Base-by-base conservation (phyloP, 257 asterid genomes). In the Nicotiana undulata region DNA sequence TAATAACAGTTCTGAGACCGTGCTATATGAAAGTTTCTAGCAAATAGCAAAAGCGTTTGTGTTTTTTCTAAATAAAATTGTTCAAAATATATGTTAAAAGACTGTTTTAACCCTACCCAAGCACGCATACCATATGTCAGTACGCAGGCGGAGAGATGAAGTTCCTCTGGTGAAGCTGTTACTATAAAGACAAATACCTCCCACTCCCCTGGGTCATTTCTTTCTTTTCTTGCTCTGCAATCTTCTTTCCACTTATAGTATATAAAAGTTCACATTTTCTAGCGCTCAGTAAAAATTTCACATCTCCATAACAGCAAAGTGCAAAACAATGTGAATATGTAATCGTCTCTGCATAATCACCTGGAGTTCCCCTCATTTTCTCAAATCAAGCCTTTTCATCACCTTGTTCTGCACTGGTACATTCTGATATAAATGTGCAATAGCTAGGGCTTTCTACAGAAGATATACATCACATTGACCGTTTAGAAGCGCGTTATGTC, bases 401-500 rank as follows among this genome's bases (percentile, higher is more conserved):
- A 3, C 78, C 9, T 72, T 10, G 3, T 72, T 72, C 22, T 46
- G 4, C 13, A 72, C 40, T 10, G 67, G 63, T 31, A 61, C 34
- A 24, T 79, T 76, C 67, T 15, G 34, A 22, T 72, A 32, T 12
- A 52, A 79, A 20, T 4, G 56, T 28, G 76, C 53, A 4, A 18
- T 56, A 49, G 56, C 85, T 85, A 83, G 84, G 84, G 87, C 49
- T 40, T 67, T 85, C 79, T 31, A 64, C 31, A 22, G 76, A 31
- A 28, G 52, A 44, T 65, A 72, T 31, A 78, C 76, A 76, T 61
- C 24, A 79, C 82, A 51, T 29, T 34, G 72, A 28, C 81, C 44
- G 74, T 82, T 3, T 29, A 70, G 2, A 22, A 44, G 77, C 58
- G 22, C 22, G 15, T 20, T 10, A 37, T 68, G n/a, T 68, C 18